These are phyloP conservation scores for Zymoseptoria tritici DNA, from an alignment of 2,329 filamentous ascomycete genomes.

Conservation along the genomic window DNA sequence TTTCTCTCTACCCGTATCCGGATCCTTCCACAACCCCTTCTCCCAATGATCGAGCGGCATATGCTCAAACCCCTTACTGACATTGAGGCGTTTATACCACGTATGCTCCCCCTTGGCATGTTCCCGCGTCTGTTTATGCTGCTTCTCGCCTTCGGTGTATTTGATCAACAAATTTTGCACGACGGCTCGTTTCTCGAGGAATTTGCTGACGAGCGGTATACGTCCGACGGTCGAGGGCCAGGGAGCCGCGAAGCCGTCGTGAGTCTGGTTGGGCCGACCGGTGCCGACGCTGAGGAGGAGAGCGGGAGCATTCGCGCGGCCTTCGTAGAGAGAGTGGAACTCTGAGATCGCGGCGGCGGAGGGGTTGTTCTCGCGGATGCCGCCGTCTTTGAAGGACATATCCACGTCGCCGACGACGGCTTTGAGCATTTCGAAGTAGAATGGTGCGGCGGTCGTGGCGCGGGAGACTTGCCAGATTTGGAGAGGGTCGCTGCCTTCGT, in stretches of 20 bases:
- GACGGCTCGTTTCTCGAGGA: constrained; percentile 43
- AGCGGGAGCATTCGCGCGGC: constrained; percentile 34
- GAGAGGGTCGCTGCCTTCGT: constrained; percentile 40
- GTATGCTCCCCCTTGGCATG: constrained; percentile 42
- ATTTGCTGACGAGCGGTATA: constrained; percentile 35
- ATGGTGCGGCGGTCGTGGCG: constrained; percentile 47
- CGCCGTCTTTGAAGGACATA: constrained; percentile 43
- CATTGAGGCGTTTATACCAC: constrained; percentile 46
- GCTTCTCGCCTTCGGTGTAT: constrained; percentile 44
- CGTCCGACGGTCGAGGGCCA: constrained; percentile 42
- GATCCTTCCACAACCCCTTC: constrained; percentile 32
- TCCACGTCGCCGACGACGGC: constrained; percentile 36
- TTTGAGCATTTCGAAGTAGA: constrained; percentile 45
- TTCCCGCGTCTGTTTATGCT: constrained; percentile 41
- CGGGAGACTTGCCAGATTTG: constrained; percentile 47
- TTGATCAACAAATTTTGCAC: constrained; percentile 46
- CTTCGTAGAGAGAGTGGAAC: constrained; percentile 40
- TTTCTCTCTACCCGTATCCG: constrained; percentile 8
- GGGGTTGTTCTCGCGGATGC: constrained; percentile 46
- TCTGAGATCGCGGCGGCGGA: constrained; percentile 41
- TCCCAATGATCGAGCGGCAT: constrained; percentile 43
- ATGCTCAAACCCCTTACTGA: constrained; percentile 38
- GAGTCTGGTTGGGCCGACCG: constrained; percentile 35
- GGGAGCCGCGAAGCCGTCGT: constrained; percentile 40
- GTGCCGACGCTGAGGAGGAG: constrained; percentile 42